These are phyloP conservation scores for Cenchrus americanus DNA, from an alignment of 176 grass and related monocot species.

Conservation along the genomic window DNA sequence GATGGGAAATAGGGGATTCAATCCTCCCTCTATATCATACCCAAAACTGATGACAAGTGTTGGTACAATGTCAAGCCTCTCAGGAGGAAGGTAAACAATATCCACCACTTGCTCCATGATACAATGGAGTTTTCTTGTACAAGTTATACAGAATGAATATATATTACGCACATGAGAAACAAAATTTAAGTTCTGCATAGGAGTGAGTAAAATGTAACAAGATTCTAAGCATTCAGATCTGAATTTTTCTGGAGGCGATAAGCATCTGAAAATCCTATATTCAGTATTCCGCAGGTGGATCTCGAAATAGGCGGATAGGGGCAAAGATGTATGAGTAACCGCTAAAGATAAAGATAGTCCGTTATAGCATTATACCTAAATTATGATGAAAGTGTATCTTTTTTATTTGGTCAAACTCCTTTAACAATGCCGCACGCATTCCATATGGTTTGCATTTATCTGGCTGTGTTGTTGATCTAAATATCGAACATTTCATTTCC, in stretches of 20 bases:
- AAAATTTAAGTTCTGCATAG: too few relatives aligned
- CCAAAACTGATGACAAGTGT: background rate
- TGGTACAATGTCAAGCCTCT: slow-evolving; percentile 8
- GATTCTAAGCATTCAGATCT: background rate
- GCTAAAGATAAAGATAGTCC: background rate
- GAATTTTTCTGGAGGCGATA: too few relatives aligned
- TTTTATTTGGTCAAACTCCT: background rate
- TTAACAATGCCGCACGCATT: background rate
- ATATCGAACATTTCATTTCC: background rate
- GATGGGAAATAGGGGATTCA: background rate
- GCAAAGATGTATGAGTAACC: background rate
- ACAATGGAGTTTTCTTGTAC: background rate
- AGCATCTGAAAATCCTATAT: background rate
- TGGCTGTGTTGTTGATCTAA: too few relatives aligned
- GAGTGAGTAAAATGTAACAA: background rate
- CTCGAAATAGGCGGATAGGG: background rate
- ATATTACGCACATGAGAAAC: background rate
- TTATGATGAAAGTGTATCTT: background rate
- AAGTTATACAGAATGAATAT: background rate
- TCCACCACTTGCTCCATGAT: too few relatives aligned
- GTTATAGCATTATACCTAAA: background rate
- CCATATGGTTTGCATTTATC: background rate
- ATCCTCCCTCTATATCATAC: background rate
- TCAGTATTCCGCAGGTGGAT: background rate
- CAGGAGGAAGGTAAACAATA: background rate